Conservation (phyloP, 192 early-diverging fungal genomes). For the Entophlyctis luteolus region DNA sequence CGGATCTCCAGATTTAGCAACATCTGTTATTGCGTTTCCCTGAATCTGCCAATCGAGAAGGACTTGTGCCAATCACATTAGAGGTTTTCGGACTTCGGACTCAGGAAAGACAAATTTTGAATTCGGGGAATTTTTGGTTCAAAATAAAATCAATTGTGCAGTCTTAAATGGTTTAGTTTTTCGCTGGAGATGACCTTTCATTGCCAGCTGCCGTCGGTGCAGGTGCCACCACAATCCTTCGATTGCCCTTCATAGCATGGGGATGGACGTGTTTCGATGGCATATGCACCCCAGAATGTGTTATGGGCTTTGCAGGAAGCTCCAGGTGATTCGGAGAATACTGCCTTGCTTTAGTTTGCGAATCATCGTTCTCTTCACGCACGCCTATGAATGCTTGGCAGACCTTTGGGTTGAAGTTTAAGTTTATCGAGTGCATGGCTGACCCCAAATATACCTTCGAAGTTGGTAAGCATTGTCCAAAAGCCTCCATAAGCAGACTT, state of each 20-base stretch:
- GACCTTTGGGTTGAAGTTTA: not conserved
- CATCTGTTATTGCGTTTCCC: too few species aligned
- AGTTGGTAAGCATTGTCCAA: constrained; percentile 56
- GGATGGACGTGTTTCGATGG: not conserved
- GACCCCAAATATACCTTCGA: constrained; percentile 23
- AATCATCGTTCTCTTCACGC: not conserved
- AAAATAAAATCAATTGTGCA: too few species aligned
- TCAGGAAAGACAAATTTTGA: too few species aligned
- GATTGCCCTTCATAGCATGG: not conserved
- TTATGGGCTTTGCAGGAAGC: not conserved
- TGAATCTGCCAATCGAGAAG: too few species aligned
- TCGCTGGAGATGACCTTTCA: too few species aligned
- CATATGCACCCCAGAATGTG: not conserved
- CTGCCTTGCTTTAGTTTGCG: not conserved
- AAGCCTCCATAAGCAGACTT: constrained; percentile 54
- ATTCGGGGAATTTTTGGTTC: too few species aligned
- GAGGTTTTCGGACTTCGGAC: too few species aligned
- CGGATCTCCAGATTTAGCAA: too few species aligned
- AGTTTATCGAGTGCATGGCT: not conserved
- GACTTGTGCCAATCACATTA: too few species aligned
- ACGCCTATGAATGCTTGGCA: not conserved
- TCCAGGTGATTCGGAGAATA: not conserved
- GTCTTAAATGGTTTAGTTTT: too few species aligned
- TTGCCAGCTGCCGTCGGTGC: not conserved
- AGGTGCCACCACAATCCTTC: not conserved